phyloP scores from a whole-genome alignment of 257 asterid species.

The Solanum tarapatanum region DNA sequence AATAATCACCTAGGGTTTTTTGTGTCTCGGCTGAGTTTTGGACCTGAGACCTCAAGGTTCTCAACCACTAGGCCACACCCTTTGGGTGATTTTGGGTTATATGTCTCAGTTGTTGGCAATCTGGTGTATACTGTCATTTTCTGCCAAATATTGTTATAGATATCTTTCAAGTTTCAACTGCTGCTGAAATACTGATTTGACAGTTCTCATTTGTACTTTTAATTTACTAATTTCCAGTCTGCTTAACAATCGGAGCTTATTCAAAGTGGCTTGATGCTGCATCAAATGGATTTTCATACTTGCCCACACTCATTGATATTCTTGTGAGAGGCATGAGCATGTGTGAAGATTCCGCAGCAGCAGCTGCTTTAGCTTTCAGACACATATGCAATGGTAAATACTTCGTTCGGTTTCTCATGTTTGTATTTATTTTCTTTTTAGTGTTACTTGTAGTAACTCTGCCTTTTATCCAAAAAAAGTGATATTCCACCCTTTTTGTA shows the following conservation, averaged over 20 bases:
- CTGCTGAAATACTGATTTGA: neutral
- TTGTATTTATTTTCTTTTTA: neutral
- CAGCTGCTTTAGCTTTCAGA: slow-evolving; percentile 90
- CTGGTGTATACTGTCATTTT: neutral
- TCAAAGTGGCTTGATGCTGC: slow-evolving; percentile 93
- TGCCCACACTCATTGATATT: slow-evolving; percentile 85
- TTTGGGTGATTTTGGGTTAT: neutral
- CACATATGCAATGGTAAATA: slow-evolving; percentile 77
- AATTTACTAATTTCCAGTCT: slow-evolving; percentile 32
- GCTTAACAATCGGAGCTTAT: slow-evolving; percentile 85
- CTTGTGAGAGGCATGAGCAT: slow-evolving; percentile 90
- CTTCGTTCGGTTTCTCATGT: neutral
- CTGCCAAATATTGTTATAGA: neutral
- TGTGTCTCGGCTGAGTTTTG: neutral
- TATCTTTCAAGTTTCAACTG: neutral
- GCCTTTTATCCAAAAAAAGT: neutral
- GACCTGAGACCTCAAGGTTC: neutral
- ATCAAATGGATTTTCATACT: slow-evolving; percentile 65
- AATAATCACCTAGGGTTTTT: too few relatives aligned
- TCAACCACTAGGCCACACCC: neutral
- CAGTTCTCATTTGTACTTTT: neutral
- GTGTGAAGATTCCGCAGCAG: slow-evolving; percentile 94
- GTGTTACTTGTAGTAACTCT: neutral
- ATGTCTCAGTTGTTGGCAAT: neutral
- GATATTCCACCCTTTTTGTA: neutral